phyloP scores from a whole-genome alignment of 164 flowering plant genomes.

The Umbellularia californica region DNA sequence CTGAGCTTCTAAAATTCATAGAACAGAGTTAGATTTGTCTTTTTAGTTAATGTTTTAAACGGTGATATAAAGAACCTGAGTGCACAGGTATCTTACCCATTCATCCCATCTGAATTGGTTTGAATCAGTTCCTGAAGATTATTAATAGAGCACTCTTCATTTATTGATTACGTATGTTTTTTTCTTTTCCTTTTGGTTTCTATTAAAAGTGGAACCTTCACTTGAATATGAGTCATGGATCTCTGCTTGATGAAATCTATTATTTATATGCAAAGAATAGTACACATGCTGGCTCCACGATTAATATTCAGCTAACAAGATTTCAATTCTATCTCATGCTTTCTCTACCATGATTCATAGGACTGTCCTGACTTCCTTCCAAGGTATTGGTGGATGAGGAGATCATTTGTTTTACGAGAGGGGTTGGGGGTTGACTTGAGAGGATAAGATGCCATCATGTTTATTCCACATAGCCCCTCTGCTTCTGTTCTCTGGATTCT shows the following conservation, averaged over 20 bases:
- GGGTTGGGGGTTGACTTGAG: conserved; percentile 17
- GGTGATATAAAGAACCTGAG: background rate
- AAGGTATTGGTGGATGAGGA: conserved; percentile 12
- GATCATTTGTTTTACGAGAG: conserved; percentile 1
- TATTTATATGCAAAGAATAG: background rate
- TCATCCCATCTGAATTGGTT: conserved; percentile 1
- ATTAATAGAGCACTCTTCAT: conserved; percentile 5
- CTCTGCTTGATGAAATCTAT: background rate
- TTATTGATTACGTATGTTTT: conserved; percentile 9
- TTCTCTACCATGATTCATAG: background rate
- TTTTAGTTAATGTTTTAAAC: background rate
- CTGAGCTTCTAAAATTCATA: background rate
- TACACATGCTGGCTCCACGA: background rate
- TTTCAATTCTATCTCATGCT: background rate
- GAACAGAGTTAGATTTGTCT: background rate
- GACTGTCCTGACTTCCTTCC: conserved; percentile 19
- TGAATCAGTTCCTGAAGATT: background rate
- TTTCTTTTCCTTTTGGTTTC: conserved; percentile 4
- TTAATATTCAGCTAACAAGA: background rate
- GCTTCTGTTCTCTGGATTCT: conserved; percentile 15
- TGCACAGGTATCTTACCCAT: conserved; percentile 2
- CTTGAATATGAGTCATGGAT: conserved; percentile 4
- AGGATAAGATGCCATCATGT: conserved; percentile 28
- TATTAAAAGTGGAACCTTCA: conserved; percentile 8
- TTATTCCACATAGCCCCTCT: conserved; percentile 31